A percentile compares a stretch with the other conserved stretches of the same genome.
These are phyloP conservation scores for Monosporascus ibericus DNA, from an alignment of 2,329 filamentous ascomycete species.

Conservation along the genomic window DNA sequence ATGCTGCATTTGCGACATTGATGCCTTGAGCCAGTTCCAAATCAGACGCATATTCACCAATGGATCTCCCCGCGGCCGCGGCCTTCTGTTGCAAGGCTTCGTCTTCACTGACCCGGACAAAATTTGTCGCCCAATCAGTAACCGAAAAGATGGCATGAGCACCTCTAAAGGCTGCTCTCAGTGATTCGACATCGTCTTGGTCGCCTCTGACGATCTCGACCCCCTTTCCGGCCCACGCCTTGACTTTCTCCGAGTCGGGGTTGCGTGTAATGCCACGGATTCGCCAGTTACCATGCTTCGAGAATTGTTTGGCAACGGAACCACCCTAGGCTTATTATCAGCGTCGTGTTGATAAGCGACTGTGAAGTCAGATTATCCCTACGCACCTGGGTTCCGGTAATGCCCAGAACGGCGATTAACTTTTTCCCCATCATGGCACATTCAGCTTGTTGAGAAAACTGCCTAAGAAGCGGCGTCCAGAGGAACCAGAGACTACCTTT, in stretches of 20 bases:
- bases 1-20: conserved; percentile 12
- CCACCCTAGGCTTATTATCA: neutral
- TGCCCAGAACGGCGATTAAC: neutral
- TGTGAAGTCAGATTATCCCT: neutral
- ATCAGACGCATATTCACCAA: conserved; percentile 10
- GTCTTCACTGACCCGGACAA: conserved; percentile 1
- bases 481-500: no score
- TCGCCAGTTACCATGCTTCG: neutral
- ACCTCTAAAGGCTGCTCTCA: conserved; percentile 29
- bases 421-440: neutral
- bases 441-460: neutral
- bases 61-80: conserved; percentile 1
- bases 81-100: conserved; percentile 1
- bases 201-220: conserved; percentile 31
- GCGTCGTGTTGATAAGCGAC: neutral
- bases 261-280: neutral
- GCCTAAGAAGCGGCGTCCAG: no score
- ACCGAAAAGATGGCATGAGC: conserved; percentile 32
- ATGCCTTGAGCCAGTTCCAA: conserved; percentile 10
- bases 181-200: conserved; percentile 23
- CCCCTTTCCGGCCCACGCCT: conserved; percentile 20
- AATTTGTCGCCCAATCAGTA: conserved; percentile 21
- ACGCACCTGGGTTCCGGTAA: neutral
- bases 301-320: neutral
- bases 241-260: neutral